These are phyloP conservation scores for Hysterium pulicare DNA, from an alignment of 2,329 filamentous ascomycete genomes.

Conservation along the genomic window DNA sequence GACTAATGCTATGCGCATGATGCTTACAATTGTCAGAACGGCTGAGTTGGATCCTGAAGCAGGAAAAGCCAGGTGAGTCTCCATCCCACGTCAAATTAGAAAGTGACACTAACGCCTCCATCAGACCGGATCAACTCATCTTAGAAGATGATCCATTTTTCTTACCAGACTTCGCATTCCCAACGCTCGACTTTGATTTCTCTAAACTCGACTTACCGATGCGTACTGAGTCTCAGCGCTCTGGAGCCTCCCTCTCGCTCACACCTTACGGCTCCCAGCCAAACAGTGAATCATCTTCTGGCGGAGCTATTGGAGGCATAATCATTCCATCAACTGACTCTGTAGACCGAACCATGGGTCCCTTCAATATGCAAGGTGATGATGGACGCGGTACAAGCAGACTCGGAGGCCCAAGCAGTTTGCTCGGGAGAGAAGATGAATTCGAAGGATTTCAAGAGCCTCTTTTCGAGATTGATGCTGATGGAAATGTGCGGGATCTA, in stretches of 20 bases:
- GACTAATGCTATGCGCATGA: slow-evolving; percentile 67
- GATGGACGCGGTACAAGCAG: slow-evolving; percentile 33
- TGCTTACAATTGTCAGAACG: slow-evolving; percentile 57
- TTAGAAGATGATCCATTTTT: slow-evolving; percentile 82
- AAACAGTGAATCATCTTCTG: slow-evolving; percentile 16
- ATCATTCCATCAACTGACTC: slow-evolving; percentile 50
- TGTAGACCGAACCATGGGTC: slow-evolving; percentile 27
- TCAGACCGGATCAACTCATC: slow-evolving; percentile 70
- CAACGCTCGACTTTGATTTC: slow-evolving; percentile 56
- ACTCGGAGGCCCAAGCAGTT: slow-evolving; percentile 20
- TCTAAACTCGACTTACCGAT: slow-evolving; percentile 40
- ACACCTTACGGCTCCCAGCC: slow-evolving; percentile 30
- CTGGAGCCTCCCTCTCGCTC: slow-evolving; percentile 37
- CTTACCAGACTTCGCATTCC: slow-evolving; percentile 61
- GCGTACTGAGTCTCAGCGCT: slow-evolving; percentile 31
- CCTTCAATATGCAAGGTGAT: slow-evolving; percentile 42
- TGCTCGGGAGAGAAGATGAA: slow-evolving; percentile 41
- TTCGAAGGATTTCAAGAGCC: slow-evolving; percentile 45
- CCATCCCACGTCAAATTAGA: too few relatives aligned
- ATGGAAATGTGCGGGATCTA: slow-evolving; percentile 57
- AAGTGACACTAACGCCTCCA: not conserved
- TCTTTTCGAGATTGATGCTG: slow-evolving; percentile 59
- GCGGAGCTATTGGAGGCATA: slow-evolving; percentile 26
- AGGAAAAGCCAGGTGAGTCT: slow-evolving; percentile 65
- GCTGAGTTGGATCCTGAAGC: slow-evolving; percentile 67